Evolutionary conservation across 495 filamentous ascomycete species (phyloP).

Genomic region (Amniculicola lignicola): DNA sequence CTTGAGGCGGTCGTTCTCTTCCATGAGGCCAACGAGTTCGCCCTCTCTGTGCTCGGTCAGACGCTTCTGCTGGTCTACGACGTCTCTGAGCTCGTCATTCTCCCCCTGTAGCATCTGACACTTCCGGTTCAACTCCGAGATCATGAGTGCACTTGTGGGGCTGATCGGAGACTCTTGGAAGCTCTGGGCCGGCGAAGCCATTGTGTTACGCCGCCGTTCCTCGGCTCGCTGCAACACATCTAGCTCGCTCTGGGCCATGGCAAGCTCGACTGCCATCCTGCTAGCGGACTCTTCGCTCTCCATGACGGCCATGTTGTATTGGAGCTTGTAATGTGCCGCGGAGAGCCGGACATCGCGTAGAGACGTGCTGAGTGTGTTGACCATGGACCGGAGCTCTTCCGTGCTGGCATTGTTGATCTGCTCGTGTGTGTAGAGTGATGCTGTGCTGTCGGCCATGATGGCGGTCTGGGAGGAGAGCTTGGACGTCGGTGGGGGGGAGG

Average conservation of each 20-base stretch:
- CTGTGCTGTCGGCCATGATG: constrained; percentile 18
- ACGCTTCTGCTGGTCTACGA: constrained; percentile 69
- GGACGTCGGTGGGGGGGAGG: constrained; percentile 34
- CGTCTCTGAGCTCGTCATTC: constrained; percentile 59
- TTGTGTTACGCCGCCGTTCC: constrained; percentile 27
- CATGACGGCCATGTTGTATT: constrained; percentile 81
- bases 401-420: constrained; percentile 59
- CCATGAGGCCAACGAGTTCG: constrained; percentile 59
- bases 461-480: constrained; percentile 21
- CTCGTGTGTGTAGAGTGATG: constrained; percentile 47
- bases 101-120: constrained; percentile 62
- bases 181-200: constrained; percentile 46
- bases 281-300: constrained; percentile 83
- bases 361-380: constrained; percentile 51
- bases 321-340: constrained; percentile 86
- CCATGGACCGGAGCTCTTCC: constrained; percentile 58
- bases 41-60: constrained; percentile 66
- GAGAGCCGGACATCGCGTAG: constrained; percentile 70
- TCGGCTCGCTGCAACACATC: constrained; percentile 68
- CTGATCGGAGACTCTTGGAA: constrained; percentile 38
- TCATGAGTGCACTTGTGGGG: constrained; percentile 31
- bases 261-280: constrained; percentile 85
- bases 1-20: constrained; percentile 72
- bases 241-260: constrained; percentile 86
- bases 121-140: constrained; percentile 44